Evolutionary conservation across 257 asterid species (phyloP).

Genomic region (Primulina tabacum): DNA sequence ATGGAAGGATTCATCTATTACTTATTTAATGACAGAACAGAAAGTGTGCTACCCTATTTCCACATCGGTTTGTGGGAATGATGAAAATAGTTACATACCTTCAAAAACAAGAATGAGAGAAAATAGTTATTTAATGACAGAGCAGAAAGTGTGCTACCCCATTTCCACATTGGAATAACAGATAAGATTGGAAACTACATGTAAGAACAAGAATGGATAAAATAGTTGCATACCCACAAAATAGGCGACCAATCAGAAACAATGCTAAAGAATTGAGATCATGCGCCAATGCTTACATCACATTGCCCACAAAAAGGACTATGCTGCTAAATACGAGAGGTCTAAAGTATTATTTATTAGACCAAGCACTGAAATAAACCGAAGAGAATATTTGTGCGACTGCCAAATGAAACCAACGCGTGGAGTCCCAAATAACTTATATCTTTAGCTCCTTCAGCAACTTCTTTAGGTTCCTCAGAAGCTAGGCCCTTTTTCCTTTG

Average conservation of each 20-base stretch:
- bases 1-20: no score
- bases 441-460: constrained; percentile 32
- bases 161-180: no score
- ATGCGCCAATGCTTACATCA: constrained; percentile 57
- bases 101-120: no score
- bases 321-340: constrained; percentile 69
- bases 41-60: no score
- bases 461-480: constrained; percentile 36
- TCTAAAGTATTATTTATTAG: constrained; percentile 58
- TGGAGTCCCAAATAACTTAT: constrained; percentile 19
- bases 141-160: no score
- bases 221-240: constrained; percentile 47
- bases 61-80: no score
- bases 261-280: constrained; percentile 55
- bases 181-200: no score
- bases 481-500: constrained; percentile 32
- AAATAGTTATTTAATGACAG: no score
- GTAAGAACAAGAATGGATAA: no score
- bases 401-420: constrained; percentile 31
- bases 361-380: constrained; percentile 71
- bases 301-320: constrained; percentile 57
- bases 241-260: constrained; percentile 56
- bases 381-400: constrained; percentile 73
- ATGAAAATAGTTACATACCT: no score
- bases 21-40: no score